Conservation (phyloP, 2,329 filamentous ascomycete genomes). For the Paraphaeosphaeria sporulosa region DNA sequence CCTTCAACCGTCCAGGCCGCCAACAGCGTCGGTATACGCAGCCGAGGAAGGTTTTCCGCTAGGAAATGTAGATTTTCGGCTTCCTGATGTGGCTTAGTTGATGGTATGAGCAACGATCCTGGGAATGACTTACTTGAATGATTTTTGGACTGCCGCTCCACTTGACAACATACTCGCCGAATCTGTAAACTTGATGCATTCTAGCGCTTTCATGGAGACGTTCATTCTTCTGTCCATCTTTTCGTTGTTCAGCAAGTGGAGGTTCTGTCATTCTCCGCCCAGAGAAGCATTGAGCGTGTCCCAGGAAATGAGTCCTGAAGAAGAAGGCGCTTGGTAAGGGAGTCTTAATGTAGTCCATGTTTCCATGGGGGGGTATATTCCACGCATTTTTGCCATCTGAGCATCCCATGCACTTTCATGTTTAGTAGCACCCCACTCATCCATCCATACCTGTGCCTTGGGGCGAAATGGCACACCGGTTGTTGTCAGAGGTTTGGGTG, state of each 20-base stretch:
- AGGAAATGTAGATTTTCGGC: constrained; percentile 4
- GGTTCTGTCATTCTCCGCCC: too few relatives aligned
- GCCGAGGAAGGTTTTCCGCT: neutral
- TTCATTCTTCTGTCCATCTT: too few relatives aligned
- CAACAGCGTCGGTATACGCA: constrained; percentile 4
- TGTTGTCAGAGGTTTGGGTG: neutral
- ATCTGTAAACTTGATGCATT: neutral
- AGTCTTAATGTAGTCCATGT: constrained; percentile 2
- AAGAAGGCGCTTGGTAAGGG: neutral
- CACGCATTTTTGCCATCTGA: neutral
- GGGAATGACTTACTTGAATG: neutral
- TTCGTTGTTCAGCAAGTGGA: neutral
- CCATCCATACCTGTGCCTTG: neutral
- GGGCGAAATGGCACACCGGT: neutral
- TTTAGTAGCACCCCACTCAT: neutral
- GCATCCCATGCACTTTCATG: neutral
- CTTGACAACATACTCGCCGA: constrained; percentile 1
- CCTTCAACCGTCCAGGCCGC: neutral
- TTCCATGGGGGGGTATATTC: neutral
- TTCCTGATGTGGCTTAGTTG: constrained; percentile 5
- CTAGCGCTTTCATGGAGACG: too few relatives aligned
- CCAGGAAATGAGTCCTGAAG: neutral
- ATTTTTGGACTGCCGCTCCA: neutral
- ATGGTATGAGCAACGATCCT: too few relatives aligned
- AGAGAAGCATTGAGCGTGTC: too few relatives aligned